Percentiles rank a stretch among this genome's conserved stretches.
Conservation (phyloP, 1,284 basidiomycete species). For the Ustilago esculenta region DNA sequence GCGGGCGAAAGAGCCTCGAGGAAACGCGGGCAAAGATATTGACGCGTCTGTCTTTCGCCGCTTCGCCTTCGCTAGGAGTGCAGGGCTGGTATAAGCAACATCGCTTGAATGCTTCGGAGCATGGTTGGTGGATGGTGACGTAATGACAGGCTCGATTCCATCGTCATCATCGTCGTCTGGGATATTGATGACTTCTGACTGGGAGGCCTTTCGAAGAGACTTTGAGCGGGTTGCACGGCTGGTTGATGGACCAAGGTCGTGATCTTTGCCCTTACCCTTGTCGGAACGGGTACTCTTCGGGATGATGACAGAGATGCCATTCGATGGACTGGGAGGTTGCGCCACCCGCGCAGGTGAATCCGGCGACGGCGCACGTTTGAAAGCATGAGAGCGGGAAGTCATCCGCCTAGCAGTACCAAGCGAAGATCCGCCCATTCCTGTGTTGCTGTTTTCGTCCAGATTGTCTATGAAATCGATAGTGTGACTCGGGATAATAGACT, state of each 20-base stretch:
- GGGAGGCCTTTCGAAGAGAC: not conserved
- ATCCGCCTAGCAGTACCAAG: slow-evolving; percentile 1
- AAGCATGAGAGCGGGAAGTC: not conserved
- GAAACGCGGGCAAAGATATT: not conserved
- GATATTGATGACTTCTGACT: slow-evolving; percentile 4
- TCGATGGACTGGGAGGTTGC: not conserved
- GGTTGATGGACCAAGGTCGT: not conserved
- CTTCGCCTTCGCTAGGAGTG: slow-evolving; percentile 20
- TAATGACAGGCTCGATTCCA: not conserved
- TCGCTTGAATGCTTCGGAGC: not conserved
- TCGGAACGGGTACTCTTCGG: not conserved
- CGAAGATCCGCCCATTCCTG: too few relatives aligned
- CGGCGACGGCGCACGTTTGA: not conserved
- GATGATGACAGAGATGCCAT: not conserved
- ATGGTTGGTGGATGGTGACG: not conserved
- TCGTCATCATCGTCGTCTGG: slow-evolving; percentile 12
- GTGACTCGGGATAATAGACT: not conserved
- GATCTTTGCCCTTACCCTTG: slow-evolving; percentile 30
- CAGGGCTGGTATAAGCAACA: not conserved
- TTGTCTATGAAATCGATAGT: not conserved
- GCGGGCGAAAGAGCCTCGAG: slow-evolving; percentile 2
- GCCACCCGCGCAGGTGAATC: not conserved
- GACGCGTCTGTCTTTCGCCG: not conserved
- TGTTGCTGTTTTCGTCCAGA: not conserved
- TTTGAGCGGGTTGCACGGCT: slow-evolving; percentile 3